Conservation (phyloP, 352 stramenopile genomes). For the Phytophthora sp. region DNA sequence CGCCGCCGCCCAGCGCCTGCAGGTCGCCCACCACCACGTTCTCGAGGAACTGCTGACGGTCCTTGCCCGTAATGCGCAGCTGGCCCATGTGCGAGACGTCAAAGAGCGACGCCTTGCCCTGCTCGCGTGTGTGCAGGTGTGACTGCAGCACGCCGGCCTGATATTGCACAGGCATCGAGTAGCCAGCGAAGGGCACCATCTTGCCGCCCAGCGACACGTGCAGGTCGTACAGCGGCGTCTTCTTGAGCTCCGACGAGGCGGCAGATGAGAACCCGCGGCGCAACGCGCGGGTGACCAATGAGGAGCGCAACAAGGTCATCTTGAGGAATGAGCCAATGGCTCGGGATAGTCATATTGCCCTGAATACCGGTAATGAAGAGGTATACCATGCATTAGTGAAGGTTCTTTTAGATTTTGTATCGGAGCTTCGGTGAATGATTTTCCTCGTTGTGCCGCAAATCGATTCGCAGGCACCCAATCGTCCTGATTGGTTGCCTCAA, state of each 20-base stretch:
- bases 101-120: conserved; percentile 92
- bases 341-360: no score
- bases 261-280: conserved; percentile 37
- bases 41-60: conserved; percentile 96
- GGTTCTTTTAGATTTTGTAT: no score
- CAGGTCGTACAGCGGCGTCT: conserved; percentile 82
- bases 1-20: conserved; percentile 77
- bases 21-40: conserved; percentile 96
- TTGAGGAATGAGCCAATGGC: no score
- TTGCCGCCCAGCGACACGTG: conserved; percentile 79
- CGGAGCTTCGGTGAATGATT: no score
- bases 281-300: conserved; percentile 13
- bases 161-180: conserved; percentile 98
- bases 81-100: conserved; percentile 99
- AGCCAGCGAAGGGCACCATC: conserved; percentile 97
- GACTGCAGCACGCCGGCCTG: conserved; percentile 95
- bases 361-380: no score
- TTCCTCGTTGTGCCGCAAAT: no score
- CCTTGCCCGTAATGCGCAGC: conserved; percentile 91
- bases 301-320: no score
- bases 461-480: no score
- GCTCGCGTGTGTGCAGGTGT: conserved; percentile 80
- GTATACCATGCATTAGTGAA: no score
- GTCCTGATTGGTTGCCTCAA: no score
- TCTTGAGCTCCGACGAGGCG: conserved; percentile 60